Evolutionary conservation across 2,329 filamentous ascomycete genomes (phyloP).

Genomic region (Tolypocladium amazonense): DNA sequence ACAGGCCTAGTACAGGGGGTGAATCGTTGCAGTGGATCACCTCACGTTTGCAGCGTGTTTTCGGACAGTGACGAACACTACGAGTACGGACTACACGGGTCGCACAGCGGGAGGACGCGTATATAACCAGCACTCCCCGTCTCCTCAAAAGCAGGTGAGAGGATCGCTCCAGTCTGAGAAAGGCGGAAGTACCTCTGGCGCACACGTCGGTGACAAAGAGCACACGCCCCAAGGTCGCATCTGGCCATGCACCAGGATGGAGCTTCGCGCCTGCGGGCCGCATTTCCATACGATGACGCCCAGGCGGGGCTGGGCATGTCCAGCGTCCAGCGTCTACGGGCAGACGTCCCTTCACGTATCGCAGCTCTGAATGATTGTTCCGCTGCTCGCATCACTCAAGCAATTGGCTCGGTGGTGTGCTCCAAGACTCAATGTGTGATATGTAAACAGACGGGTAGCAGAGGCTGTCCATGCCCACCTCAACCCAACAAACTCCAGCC

Average conservation of each 20-base stretch:
- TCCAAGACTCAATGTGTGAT: neutral
- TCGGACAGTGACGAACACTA: neutral
- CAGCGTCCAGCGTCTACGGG: neutral
- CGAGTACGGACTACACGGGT: neutral
- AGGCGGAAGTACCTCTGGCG: neutral
- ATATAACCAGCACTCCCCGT: neutral
- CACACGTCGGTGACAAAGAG: neutral
- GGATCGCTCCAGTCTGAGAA: neutral
- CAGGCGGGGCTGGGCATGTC: neutral
- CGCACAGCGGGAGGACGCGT: neutral
- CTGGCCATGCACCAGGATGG: too few species aligned
- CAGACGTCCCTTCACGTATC: neutral
- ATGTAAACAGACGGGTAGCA: neutral
- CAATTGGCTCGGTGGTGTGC: neutral
- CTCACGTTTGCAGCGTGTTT: too few species aligned
- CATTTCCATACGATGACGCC: neutral
- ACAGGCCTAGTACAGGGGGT: neutral
- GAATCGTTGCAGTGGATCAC: neutral
- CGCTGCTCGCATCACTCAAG: neutral
- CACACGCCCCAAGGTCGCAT: too few species aligned
- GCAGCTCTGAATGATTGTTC: neutral
- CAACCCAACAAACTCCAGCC: neutral
- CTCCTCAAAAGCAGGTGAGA: neutral
- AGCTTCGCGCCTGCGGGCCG: too few species aligned
- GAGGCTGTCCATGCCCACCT: neutral